Evolutionary conservation across 345 rosid species (phyloP).

Genomic region (Gossypium longicalyx): DNA sequence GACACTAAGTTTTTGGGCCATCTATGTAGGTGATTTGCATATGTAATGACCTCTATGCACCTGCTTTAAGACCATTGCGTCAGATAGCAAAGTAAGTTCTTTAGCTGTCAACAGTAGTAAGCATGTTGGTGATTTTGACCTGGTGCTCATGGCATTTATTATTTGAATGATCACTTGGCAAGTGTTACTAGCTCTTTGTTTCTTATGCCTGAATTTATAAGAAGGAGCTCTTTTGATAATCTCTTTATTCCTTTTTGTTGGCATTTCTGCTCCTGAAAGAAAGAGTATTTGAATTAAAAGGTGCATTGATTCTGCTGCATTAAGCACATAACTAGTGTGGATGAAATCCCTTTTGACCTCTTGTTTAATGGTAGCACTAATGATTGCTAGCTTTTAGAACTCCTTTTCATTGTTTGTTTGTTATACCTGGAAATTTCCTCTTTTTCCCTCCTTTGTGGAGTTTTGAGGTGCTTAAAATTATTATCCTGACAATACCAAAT

Average conservation of each 20-base stretch:
- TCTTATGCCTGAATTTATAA: not conserved
- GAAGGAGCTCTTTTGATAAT: not conserved
- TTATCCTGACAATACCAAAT: slow-evolving; percentile 5
- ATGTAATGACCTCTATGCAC: slow-evolving; percentile 91
- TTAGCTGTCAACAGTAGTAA: not conserved
- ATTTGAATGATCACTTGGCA: not conserved
- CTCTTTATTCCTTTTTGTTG: not conserved
- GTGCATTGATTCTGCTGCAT: not conserved
- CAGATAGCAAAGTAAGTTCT: slow-evolving; percentile 86
- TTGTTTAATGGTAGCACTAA: not conserved
- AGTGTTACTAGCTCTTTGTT: not conserved
- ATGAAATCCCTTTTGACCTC: not conserved
- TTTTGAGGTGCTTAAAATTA: slow-evolving; percentile 3
- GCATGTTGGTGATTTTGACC: not conserved
- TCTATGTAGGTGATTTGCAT: slow-evolving; percentile 63
- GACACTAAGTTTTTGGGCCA: slow-evolving; percentile 1
- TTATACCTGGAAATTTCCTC: not conserved
- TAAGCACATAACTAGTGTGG: not conserved
- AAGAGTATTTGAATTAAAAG: not conserved
- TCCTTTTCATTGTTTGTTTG: not conserved
- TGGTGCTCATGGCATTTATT: not conserved
- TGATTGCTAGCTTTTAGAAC: not conserved
- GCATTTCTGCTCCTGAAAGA: not conserved
- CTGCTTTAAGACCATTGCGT: slow-evolving; percentile 85
- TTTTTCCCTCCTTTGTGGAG: not conserved